Base-by-base conservation (phyloP, 371 early-diverging fungal species). In the Mortierella sp. region DNA sequence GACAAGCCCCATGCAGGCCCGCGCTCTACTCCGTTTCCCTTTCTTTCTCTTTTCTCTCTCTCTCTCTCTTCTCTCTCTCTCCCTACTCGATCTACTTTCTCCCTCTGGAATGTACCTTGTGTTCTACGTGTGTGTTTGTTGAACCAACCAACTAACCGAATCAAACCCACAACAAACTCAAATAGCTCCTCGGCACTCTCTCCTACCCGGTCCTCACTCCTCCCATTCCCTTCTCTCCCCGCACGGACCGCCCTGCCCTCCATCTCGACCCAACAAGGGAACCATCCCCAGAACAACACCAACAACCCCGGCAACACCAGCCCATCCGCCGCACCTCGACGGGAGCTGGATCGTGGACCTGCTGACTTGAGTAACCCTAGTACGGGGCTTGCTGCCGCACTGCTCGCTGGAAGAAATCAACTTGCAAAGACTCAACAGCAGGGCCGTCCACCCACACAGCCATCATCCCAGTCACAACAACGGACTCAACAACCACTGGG, bases 361-460 rank as follows among this genome's bases (percentile, higher is more conserved):
- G 79, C 79, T 18, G 79, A 79, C 26, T 47, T 79, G n/a, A 79
- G 79, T 26, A 79, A 79, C 29, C 79, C 79, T 16, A 72, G 73
- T 51, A 66, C 66, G 48, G 79, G 73, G 15, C 57, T 79, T 6
- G 79, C 79, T 29, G 79, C 72, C 18, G 79, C 79, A 1, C 66
- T 79, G 46, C 69, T 69, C 26, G 73, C 73, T 15, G 79, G 73
- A 29, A 65, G 79, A 63, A 46, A 12, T 19, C 59, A 60, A 28
- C 47, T 30, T 16, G 26, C 21, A 1, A 12, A 53, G 25, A 26
- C 18, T 16, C 53, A 12, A 19, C 51, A 51, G 21, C 26, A 4
- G 45, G 52, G 7, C 52, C 23, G 65, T 65, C 1, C 47, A 19
- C 11, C 21, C 28, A 29, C 26, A 5, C 30, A 57, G 0, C 15